Evolutionary conservation across 2,329 filamentous ascomycete species (phyloP), one percentile per base, ranked within the genome.

Genomic region (Xylaria sp.): DNA sequence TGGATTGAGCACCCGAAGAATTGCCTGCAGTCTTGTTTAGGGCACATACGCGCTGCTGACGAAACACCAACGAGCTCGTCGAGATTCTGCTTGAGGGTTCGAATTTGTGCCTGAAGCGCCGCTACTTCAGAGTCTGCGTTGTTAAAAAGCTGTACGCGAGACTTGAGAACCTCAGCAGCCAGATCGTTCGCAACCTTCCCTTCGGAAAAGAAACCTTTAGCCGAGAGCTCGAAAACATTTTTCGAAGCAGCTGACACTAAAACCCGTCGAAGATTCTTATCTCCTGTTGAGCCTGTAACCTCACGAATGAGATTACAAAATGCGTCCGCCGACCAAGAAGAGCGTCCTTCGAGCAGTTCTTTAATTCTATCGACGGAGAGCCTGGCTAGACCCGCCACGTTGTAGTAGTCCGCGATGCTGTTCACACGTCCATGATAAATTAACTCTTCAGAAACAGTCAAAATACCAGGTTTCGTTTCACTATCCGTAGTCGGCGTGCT

Each of bases 361-460:
- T 15, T 2, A 3, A 59, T 28, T 54, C 17, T 64, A 1, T 2
- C 15, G 15, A 6, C 36, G 10, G 65, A 53, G 3, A 56, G 6
- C 20, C n/a, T 10, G 2, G 59, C 40, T 4, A 67, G 44, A 9
- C 1, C 17, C 1, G 1, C 17, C 9, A 67, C 38, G 5, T 13
- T 33, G 42, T 67, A 64, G 26, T 64, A 59, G 9, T 59, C 59
- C 3, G 59, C 65, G 5, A 63, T 67, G 5, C 42, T 13, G 9
- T 67, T 67, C n/a, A 67, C 48, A 2, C 6, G 26, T 23, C 20
- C 42, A 17, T 67, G 60, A 36, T 54, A 40, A 6, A 59, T 15
- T n/a, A 63, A 28, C 20, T 3, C 2, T 1, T 59, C 26, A 7
- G 48, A 36, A 42, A 26, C 3, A 9, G 40, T 46, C 7, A 6